Conservation (phyloP, 2,329 filamentous ascomycete genomes). For the Metarhizium sp. region DNA sequence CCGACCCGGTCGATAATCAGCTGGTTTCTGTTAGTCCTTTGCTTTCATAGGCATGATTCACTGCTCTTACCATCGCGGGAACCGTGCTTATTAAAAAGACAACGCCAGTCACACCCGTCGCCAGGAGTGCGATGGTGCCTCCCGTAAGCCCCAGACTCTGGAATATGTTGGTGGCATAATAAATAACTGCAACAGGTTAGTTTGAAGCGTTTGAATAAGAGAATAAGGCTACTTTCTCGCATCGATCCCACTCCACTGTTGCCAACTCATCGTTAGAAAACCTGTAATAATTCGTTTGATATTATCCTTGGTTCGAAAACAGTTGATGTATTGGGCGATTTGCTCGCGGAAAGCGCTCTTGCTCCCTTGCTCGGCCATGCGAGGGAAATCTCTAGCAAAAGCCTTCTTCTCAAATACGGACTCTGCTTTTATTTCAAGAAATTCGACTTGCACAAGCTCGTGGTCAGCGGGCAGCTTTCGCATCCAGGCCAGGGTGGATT, state of each 20-base stretch:
- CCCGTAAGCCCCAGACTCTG: slow-evolving; percentile 43
- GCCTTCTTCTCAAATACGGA: slow-evolving; percentile 67
- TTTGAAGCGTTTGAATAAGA: neutral
- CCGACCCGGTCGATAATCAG: slow-evolving; percentile 30
- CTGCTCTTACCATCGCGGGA: slow-evolving; percentile 16
- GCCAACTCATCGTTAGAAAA: slow-evolving; percentile 42
- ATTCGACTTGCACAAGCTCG: slow-evolving; percentile 63
- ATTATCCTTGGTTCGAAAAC: slow-evolving; percentile 37
- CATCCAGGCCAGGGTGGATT: slow-evolving; percentile 46
- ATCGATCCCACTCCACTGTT: slow-evolving; percentile 24
- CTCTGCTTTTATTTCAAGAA: slow-evolving; percentile 75
- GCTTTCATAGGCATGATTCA: neutral
- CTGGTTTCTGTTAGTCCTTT: neutral
- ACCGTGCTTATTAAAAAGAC: slow-evolving; percentile 45
- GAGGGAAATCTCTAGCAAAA: slow-evolving; percentile 48
- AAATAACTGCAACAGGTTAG: slow-evolving; percentile 26
- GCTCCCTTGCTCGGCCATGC: slow-evolving; percentile 27
- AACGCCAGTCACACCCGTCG: slow-evolving; percentile 63
- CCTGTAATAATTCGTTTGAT: slow-evolving; percentile 57
- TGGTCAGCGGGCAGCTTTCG: slow-evolving; percentile 52
- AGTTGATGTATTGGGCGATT: slow-evolving; percentile 40
- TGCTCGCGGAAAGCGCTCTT: slow-evolving; percentile 33
- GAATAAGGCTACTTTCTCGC: neutral
- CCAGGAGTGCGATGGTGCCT: slow-evolving; percentile 50
- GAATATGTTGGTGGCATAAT: slow-evolving; percentile 47